Percentiles rank a stretch among this genome's conserved stretches.
phyloP scores from a whole-genome alignment of 2,329 filamentous ascomycete species.

The Trichothecium sympodiale region DNA sequence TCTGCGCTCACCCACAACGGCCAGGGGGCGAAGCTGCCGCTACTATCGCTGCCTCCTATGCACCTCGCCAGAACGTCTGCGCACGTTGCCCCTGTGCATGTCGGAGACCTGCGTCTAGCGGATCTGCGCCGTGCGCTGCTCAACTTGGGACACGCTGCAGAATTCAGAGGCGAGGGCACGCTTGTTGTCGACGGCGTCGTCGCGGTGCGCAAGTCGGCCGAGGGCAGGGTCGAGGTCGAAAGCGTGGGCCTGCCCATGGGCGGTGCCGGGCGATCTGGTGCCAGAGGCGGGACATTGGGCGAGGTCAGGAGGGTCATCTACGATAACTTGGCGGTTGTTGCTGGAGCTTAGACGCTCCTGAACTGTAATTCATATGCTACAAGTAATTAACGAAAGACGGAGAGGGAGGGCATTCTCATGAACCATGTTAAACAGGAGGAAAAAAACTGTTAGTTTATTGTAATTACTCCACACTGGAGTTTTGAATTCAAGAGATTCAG shows the following conservation, averaged over 20 bases:
- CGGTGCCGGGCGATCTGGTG: conserved; percentile 4
- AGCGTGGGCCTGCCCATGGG: conserved; percentile 44
- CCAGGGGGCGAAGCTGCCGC: background rate
- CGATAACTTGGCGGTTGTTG: conserved; percentile 83
- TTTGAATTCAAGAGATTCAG: too few relatives aligned
- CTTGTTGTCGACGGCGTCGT: conserved; percentile 82
- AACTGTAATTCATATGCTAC: too few relatives aligned
- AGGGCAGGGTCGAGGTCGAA: conserved; percentile 83
- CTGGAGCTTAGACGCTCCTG: conserved; percentile 50
- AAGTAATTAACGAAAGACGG: background rate
- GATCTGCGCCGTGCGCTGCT: conserved; percentile 81
- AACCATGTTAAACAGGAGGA: background rate
- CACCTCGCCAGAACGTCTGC: conserved; percentile 10
- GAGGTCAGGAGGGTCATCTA: conserved; percentile 88
- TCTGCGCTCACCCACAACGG: conserved; percentile 4
- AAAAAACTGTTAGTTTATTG: background rate
- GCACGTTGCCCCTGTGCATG: conserved; percentile 61
- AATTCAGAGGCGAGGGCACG: conserved; percentile 88
- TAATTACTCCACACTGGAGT: too few relatives aligned
- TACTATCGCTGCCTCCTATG: background rate
- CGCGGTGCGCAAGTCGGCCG: conserved; percentile 76
- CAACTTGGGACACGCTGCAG: conserved; percentile 69
- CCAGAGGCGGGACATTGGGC: conserved; percentile 57
- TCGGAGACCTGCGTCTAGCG: conserved; percentile 82
- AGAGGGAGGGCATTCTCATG: background rate